Evolutionary conservation across 106 monocot species (phyloP).

Genomic region (Dioscorea zingiberensis): DNA sequence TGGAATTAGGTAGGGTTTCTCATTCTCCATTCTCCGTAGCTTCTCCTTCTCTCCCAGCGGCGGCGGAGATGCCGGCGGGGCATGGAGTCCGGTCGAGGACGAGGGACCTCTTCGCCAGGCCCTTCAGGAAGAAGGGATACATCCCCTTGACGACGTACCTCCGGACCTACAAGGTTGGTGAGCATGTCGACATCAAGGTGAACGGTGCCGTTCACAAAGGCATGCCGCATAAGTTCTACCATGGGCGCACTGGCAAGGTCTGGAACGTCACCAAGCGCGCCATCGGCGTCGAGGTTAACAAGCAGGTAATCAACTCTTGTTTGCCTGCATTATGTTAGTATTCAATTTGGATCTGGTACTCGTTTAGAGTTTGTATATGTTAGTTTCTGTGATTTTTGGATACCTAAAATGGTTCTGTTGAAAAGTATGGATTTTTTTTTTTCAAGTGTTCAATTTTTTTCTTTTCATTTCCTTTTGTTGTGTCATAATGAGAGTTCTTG

Average conservation of each 20-base stretch:
- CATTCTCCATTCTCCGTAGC: neutral
- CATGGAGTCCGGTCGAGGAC: constrained; percentile 60
- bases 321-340: too few species aligned
- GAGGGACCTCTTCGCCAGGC: constrained; percentile 54
- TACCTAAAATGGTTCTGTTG: too few species aligned
- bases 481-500: too few species aligned
- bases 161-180: constrained; percentile 66
- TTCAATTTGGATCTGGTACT: too few species aligned
- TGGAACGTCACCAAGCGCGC: constrained; percentile 69
- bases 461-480: too few species aligned
- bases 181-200: constrained; percentile 73
- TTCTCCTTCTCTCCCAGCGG: neutral
- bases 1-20: neutral
- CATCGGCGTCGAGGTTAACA: constrained; percentile 59
- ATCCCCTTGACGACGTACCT: constrained; percentile 74
- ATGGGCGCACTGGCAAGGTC: constrained; percentile 55
- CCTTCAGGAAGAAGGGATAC: constrained; percentile 84
- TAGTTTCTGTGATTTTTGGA: too few species aligned
- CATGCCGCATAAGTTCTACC: constrained; percentile 90
- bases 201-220: constrained; percentile 82
- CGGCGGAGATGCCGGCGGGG: constrained; percentile 50
- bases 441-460: too few species aligned
- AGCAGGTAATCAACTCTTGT: constrained; percentile 24
- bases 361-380: too few species aligned
- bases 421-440: too few species aligned